Base-by-base conservation (phyloP, 2,329 filamentous ascomycete species). In the Ceratocystis eucalypticola region DNA sequence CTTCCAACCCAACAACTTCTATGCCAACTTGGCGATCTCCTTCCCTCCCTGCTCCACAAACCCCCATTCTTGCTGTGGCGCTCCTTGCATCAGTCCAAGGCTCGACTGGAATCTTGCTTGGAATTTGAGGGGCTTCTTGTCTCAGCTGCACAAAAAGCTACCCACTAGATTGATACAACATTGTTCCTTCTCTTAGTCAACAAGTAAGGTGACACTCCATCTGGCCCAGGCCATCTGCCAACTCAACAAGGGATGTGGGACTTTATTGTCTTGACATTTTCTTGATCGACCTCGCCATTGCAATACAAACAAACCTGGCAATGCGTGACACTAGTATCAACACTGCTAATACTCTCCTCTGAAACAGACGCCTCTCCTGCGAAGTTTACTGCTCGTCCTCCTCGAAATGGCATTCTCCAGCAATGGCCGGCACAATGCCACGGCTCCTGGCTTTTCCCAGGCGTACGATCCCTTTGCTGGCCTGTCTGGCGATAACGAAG, bases 401-500 rank as follows among this genome's bases (percentile, higher is more conserved):
- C n/a, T 45, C 71, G 76, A 70, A 71, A 94, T 96, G 92, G 92
- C 91, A 44, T 96, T 96, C 80, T 96, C 96, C 77, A 89, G 95
- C 74, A 80, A 87, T 67, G 82, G 81, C 69, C 82, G 83, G 71
- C 88, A 91, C 74, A 85, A 88, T 71, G 77, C 80, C 71, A 80
- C 82, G 65, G 87, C 86, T 46, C 84, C 88, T 65, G 91, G 91
- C 73, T 97, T 97, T 77, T 87, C 91, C 71, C 88, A 91, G 74
- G 76, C 82, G 68, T 83, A 88, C 71, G 91, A 99, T 76, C 91
- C 93, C 48, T 97, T 97, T 76, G 91, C 89, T 70, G 87, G 88
- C 67, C 84, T 96, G 71, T 82, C 80, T 63, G 80, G 82, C 68
- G 82, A 87, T 68, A 84, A 87, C 71, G 76, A 76, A 64, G 80